phyloP scores from a whole-genome alignment of 2,329 filamentous ascomycete species.

The Myriosclerotinia duriaeana region DNA sequence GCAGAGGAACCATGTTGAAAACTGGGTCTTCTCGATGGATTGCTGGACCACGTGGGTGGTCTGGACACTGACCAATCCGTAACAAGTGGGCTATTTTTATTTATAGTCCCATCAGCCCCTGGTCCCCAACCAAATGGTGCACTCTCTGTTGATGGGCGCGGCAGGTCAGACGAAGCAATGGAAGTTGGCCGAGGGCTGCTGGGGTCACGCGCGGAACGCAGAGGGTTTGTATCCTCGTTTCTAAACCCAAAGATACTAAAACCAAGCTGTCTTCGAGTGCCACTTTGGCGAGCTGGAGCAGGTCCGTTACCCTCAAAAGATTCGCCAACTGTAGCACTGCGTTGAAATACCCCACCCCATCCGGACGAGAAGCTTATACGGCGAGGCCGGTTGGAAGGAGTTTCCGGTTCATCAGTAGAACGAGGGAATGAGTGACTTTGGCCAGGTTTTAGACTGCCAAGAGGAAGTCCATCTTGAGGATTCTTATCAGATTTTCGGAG shows the following conservation, averaged over 20 bases:
- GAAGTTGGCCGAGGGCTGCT: conserved; percentile 66
- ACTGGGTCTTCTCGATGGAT: conserved; percentile 77
- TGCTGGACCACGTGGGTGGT: conserved; percentile 66
- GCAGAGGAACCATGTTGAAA: conserved; percentile 73
- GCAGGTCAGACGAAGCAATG: conserved; percentile 68
- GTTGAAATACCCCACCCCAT: conserved; percentile 48
- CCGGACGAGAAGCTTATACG: conserved; percentile 57
- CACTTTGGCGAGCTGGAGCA: conserved; percentile 37
- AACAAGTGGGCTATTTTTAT: conserved; percentile 52
- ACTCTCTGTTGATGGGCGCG: conserved; percentile 76
- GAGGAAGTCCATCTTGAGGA: conserved; percentile 55
- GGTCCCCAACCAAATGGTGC: conserved; percentile 68
- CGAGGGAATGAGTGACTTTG: conserved; percentile 78
- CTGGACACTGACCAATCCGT: conserved; percentile 51
- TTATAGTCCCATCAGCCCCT: conserved; percentile 49
- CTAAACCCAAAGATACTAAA: conserved; percentile 53
- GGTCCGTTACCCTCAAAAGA: conserved; percentile 39
- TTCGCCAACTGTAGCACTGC: conserved; percentile 33
- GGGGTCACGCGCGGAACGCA: conserved; percentile 55
- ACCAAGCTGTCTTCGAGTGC: conserved; percentile 31
- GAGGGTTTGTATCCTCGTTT: conserved; percentile 43
- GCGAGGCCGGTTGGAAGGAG: conserved; percentile 50
- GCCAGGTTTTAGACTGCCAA: conserved; percentile 67
- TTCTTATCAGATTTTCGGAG: conserved; percentile 59
- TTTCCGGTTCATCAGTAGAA: conserved; percentile 56